A percentile compares a stretch with the other conserved stretches of the same genome.
Conservation (phyloP, 495 filamentous ascomycete genomes). For the Hypoxylon lienhwacheense region DNA sequence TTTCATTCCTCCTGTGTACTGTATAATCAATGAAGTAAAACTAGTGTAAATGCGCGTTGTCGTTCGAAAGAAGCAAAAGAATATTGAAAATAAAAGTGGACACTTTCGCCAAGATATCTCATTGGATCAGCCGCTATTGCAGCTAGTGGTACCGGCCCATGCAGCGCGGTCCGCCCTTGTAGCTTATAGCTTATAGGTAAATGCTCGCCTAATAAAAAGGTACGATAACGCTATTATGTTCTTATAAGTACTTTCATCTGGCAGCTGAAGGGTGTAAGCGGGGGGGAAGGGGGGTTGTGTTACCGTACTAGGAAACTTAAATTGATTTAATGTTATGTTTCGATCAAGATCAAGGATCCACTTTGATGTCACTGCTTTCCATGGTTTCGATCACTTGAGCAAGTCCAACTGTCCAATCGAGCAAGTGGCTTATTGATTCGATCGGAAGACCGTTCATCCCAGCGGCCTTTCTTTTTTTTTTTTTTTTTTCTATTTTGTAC, state of each 20-base stretch:
- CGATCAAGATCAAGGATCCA: conserved; percentile 22
- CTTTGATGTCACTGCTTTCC: conserved; percentile 29
- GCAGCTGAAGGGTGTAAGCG: no score
- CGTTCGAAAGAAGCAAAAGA: neutral
- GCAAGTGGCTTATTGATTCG: neutral
- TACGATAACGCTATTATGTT: neutral
- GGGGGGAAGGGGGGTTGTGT: no score
- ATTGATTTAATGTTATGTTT: conserved; percentile 21
- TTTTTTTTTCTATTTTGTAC: neutral
- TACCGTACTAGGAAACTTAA: conserved; percentile 15
- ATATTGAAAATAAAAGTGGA: conserved; percentile 10
- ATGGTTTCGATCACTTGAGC: no score
- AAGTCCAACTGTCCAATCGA: conserved; percentile 16
- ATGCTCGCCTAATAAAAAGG: neutral
- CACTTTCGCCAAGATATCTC: conserved; percentile 7
- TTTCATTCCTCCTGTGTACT: neutral
- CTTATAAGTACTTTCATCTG: conserved; percentile 9
- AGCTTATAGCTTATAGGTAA: conserved; percentile 5
- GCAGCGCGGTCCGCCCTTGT: neutral
- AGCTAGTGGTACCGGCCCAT: conserved; percentile 4
- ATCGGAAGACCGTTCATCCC: conserved; percentile 2
- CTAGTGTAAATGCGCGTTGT: neutral
- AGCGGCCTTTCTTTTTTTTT: neutral
- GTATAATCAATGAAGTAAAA: no score
- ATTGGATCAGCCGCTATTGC: conserved; percentile 24